phyloP scores from a whole-genome alignment of 1,284 basidiomycete species.

The Ganoderma multipileum region DNA sequence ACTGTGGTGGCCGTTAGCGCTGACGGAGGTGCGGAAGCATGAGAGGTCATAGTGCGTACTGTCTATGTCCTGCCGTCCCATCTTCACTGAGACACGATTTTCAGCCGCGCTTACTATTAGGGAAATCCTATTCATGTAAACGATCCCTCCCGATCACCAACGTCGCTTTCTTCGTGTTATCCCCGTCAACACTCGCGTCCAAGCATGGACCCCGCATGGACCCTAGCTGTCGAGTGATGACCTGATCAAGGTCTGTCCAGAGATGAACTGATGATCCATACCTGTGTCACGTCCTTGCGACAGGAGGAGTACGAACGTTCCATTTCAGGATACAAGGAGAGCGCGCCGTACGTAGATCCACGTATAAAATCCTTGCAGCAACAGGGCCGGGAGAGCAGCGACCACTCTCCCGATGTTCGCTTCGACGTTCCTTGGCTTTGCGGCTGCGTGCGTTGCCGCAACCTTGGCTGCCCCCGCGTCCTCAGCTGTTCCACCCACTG shows the following conservation, averaged over 20 bases:
- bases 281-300: background rate
- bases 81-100: background rate
- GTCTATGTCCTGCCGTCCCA: background rate
- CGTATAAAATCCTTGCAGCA: background rate
- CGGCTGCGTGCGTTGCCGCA: background rate
- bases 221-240: background rate
- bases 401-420: background rate
- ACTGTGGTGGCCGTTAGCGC: background rate
- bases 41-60: background rate
- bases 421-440: background rate
- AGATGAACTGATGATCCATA: background rate
- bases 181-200: background rate
- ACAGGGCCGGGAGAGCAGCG: background rate
- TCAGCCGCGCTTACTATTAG: background rate
- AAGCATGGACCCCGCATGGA: background rate
- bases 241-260: background rate
- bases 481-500: conserved; percentile 21
- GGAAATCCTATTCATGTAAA: background rate
- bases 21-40: background rate
- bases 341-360: background rate
- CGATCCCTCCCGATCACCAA: background rate
- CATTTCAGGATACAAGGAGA: too few relatives aligned
- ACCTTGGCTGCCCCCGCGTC: background rate
- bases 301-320: background rate
- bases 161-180: background rate